phyloP scores from a whole-genome alignment of 1,284 basidiomycete species.

The Trichosporon coremiiforme region DNA sequence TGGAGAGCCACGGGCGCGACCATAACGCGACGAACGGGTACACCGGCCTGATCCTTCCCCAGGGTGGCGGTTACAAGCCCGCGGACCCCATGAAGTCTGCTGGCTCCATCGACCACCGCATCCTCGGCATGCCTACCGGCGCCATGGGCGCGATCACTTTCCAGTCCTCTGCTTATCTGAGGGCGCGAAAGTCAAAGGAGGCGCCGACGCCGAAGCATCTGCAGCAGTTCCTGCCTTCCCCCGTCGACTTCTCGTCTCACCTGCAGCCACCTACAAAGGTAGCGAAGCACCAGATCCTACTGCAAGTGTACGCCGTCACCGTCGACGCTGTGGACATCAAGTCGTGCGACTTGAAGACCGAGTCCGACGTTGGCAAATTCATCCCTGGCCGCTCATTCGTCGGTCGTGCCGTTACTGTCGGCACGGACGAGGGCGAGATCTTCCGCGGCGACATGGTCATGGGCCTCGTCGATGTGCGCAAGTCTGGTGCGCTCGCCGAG shows the following conservation, averaged over 20 bases:
- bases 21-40: slow-evolving; percentile 31
- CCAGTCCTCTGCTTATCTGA: slow-evolving; percentile 33
- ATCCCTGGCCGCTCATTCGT: slow-evolving; percentile 80
- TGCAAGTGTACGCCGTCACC: slow-evolving; percentile 82
- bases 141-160: slow-evolving; percentile 80
- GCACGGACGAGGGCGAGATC: slow-evolving; percentile 73
- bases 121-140: slow-evolving; percentile 72
- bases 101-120: slow-evolving; percentile 67
- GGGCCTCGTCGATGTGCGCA: slow-evolving; percentile 69
- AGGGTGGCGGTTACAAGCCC: slow-evolving; percentile 59
- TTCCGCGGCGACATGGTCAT: slow-evolving; percentile 79
- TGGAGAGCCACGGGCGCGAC: slow-evolving; percentile 46
- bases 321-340: slow-evolving; percentile 72
- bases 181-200: slow-evolving; percentile 19
- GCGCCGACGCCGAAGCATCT: slow-evolving; percentile 58
- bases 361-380: slow-evolving; percentile 51
- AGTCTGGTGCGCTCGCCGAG: slow-evolving; percentile 80
- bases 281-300: slow-evolving; percentile 67
- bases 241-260: slow-evolving; percentile 66
- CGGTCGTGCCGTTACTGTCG: slow-evolving; percentile 74
- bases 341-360: slow-evolving; percentile 61
- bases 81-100: slow-evolving; percentile 48
- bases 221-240: slow-evolving; percentile 50
- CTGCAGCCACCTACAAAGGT: slow-evolving; percentile 73
- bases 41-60: slow-evolving; percentile 67